Percentiles rank a stretch among this genome's conserved stretches.
Evolutionary conservation across 106 monocot species (phyloP).

Genomic region (Iris macrosiphon): DNA sequence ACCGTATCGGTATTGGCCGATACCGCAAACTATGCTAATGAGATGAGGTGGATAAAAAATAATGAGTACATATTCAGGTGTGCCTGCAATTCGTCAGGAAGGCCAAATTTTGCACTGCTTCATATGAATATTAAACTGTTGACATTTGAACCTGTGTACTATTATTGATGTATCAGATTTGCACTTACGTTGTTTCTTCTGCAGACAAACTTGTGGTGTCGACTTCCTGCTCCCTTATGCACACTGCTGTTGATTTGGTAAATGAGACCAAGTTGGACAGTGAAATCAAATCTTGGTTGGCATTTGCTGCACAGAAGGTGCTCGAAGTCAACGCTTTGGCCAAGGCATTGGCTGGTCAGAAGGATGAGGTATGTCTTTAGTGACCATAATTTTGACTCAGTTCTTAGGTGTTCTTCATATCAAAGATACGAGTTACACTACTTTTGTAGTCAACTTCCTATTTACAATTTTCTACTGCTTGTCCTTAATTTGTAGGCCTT

Average conservation of each 20-base stretch:
- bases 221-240: slow-evolving; percentile 16
- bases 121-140: no score
- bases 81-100: no score
- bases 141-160: no score
- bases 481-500: slow-evolving; percentile 1
- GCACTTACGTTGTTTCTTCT: not conserved
- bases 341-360: slow-evolving; percentile 14
- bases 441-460: not conserved
- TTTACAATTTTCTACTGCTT: not conserved
- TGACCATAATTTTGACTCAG: not conserved
- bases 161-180: no score
- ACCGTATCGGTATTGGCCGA: no score
- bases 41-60: no score
- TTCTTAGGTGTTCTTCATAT: not conserved
- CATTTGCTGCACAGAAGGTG: slow-evolving; percentile 18
- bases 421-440: no score
- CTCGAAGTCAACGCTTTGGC: slow-evolving; percentile 17
- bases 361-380: slow-evolving; percentile 7
- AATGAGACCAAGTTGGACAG: slow-evolving; percentile 14
- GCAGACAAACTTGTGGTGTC: slow-evolving; percentile 16
- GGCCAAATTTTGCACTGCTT: no score
- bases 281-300: slow-evolving; percentile 16
- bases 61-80: no score
- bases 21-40: no score
- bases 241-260: slow-evolving; percentile 17